Conservation (phyloP, 1,284 basidiomycete species). For the Leucoagaricus sp. region DNA sequence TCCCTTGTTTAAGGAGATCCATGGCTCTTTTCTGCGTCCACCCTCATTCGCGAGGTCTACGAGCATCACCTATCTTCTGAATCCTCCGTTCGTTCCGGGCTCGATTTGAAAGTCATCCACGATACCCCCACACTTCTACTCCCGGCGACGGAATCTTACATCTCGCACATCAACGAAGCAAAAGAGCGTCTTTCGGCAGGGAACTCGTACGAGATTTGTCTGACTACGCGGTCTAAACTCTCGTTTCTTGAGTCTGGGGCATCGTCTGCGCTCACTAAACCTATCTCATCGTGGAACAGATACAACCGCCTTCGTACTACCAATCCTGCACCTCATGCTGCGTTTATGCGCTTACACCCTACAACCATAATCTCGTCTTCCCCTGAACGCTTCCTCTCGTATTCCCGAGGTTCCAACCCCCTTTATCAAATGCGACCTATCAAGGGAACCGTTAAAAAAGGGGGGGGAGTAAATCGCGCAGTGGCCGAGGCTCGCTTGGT, state of each 20-base stretch:
- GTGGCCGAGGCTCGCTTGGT: slow-evolving; percentile 66
- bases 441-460: slow-evolving; percentile 87
- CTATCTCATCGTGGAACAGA: slow-evolving; percentile 65
- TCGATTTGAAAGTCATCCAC: too few species aligned
- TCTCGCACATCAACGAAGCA: slow-evolving; percentile 70
- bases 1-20: too few species aligned
- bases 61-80: too few species aligned
- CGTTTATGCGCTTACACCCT: slow-evolving; percentile 74
- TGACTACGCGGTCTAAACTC: slow-evolving; percentile 55
- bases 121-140: too few species aligned
- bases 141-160: too few species aligned
- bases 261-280: too few species aligned
- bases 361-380: slow-evolving; percentile 79
- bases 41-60: too few species aligned
- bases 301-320: slow-evolving; percentile 71
- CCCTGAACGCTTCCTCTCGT: slow-evolving; percentile 94
- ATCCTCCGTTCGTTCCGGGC: too few species aligned
- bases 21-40: too few species aligned
- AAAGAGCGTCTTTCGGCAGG: slow-evolving; percentile 81
- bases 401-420: slow-evolving; percentile 63
- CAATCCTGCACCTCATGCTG: slow-evolving; percentile 93
- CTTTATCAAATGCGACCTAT: slow-evolving; percentile 91
- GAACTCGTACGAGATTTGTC: slow-evolving; percentile 95
- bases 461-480: slow-evolving; percentile 58
- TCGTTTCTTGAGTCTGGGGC: too few species aligned